Evolutionary conservation across 2,329 filamentous ascomycete species (phyloP).

Genomic region (Neocatenulostroma microsporum): DNA sequence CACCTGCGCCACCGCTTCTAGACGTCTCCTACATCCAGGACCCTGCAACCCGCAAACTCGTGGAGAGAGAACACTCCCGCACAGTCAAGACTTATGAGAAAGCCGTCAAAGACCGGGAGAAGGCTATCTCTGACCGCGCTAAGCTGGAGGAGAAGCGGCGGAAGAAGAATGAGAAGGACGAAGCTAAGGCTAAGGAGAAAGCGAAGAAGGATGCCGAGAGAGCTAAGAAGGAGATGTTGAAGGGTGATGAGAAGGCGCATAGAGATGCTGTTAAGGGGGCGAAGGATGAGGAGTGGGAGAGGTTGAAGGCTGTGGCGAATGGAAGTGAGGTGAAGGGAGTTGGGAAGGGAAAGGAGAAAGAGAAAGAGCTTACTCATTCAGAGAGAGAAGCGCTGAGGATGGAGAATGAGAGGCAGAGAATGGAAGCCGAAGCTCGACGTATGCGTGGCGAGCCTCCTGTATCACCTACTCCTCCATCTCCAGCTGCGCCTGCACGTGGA

Average conservation of each 20-base stretch:
- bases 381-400: conserved; percentile 25
- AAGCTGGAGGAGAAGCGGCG: conserved; percentile 47
- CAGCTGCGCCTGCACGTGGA: no score
- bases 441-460: conserved; percentile 26
- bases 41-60: conserved; percentile 58
- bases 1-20: conserved; percentile 44
- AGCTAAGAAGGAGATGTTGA: conserved; percentile 15
- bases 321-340: no score
- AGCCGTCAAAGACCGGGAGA: conserved; percentile 59
- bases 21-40: conserved; percentile 54
- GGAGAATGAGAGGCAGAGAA: conserved; percentile 22
- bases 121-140: conserved; percentile 54
- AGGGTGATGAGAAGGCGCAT: no score
- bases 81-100: conserved; percentile 58
- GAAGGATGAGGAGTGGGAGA: no score
- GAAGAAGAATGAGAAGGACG: conserved; percentile 28
- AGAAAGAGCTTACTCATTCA: conserved; percentile 20
- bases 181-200: conserved; percentile 31
- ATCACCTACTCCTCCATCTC: no score
- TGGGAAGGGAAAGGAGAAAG: conserved; percentile 6
- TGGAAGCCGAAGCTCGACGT: conserved; percentile 25
- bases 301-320: no score
- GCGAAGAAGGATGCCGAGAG: conserved; percentile 26
- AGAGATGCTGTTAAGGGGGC: conserved; percentile 20
- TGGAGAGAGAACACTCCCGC: conserved; percentile 59